phyloP scores from a whole-genome alignment of 352 stramenopile species.

The Aphanomyces cochlioides region DNA sequence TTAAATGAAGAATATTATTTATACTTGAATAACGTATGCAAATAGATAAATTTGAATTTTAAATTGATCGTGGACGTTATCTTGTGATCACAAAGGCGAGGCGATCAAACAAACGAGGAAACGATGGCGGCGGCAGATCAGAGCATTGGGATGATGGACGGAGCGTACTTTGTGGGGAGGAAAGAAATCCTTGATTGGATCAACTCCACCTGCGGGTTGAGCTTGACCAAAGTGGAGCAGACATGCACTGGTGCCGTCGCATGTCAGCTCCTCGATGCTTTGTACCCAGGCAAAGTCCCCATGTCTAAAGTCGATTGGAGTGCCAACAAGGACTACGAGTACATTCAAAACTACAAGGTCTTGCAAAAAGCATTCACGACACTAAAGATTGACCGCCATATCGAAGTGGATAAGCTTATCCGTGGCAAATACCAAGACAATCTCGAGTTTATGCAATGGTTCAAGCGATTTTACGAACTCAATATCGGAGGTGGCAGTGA shows the following conservation, averaged over 20 bases:
- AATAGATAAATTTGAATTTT: not conserved
- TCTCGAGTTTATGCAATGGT: constrained; percentile 99
- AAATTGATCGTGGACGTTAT: no score
- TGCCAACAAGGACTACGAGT: constrained; percentile 97
- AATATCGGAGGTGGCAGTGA: constrained; percentile 70
- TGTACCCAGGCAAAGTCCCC: constrained; percentile 92
- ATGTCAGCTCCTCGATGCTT: constrained; percentile 96
- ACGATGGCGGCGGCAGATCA: constrained; percentile 74
- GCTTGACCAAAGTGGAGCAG: constrained; percentile 96
- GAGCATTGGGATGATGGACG: constrained; percentile 95
- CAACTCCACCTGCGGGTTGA: constrained; percentile 93
- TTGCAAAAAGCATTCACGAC: constrained; percentile 97
- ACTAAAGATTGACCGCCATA: constrained; percentile 93
- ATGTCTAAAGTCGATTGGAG: constrained; percentile 98
- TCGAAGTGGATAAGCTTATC: constrained; percentile 98
- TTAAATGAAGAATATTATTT: no score
- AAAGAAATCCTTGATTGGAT: constrained; percentile 99
- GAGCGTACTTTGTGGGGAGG: constrained; percentile 95
- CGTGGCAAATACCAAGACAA: constrained; percentile 99
- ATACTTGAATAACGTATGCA: not conserved
- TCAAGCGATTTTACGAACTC: constrained; percentile 91
- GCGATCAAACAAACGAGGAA: not conserved
- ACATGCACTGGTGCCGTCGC: constrained; percentile 94
- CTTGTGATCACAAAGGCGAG: not conserved
- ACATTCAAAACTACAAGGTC: constrained; percentile 99